These are phyloP conservation scores for Vigna nakashimae DNA, from an alignment of 306 rosid species.

Conservation along the genomic window DNA sequence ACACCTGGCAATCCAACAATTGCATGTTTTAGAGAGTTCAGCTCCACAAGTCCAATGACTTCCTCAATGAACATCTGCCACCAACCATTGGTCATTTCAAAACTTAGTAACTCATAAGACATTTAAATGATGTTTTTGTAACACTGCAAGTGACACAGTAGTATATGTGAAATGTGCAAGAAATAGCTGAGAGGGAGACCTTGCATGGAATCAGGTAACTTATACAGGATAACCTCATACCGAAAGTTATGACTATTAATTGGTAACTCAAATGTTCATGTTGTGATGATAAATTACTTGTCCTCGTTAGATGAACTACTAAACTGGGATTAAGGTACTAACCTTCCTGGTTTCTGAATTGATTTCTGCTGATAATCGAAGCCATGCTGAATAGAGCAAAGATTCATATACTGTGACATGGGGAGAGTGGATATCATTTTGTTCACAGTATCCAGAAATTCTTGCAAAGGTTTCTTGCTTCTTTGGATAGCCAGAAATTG, in stretches of 20 bases:
- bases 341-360: slow-evolving; percentile 59
- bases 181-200: neutral
- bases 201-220: neutral
- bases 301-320: neutral
- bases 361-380: slow-evolving; percentile 54
- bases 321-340: slow-evolving; percentile 5
- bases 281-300: neutral
- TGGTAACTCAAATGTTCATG: neutral
- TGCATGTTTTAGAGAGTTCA: slow-evolving; percentile 56
- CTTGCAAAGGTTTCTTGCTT: slow-evolving; percentile 85
- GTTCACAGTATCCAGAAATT: slow-evolving; percentile 87
- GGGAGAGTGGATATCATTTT: slow-evolving; percentile 80
- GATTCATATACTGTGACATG: slow-evolving; percentile 64
- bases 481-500: slow-evolving; percentile 78
- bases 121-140: neutral
- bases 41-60: slow-evolving; percentile 66
- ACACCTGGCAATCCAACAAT: slow-evolving; percentile 66
- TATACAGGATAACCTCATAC: neutral
- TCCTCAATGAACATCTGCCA: slow-evolving; percentile 63
- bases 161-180: neutral
- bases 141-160: neutral
- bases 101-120: slow-evolving; percentile 14
- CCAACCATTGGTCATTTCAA: slow-evolving; percentile 34
- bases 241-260: neutral
- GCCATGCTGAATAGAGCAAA: slow-evolving; percentile 64